These are phyloP conservation scores for Heterococcus sp. DNA, from an alignment of 108 stramenopile genomes.

Conservation along the genomic window DNA sequence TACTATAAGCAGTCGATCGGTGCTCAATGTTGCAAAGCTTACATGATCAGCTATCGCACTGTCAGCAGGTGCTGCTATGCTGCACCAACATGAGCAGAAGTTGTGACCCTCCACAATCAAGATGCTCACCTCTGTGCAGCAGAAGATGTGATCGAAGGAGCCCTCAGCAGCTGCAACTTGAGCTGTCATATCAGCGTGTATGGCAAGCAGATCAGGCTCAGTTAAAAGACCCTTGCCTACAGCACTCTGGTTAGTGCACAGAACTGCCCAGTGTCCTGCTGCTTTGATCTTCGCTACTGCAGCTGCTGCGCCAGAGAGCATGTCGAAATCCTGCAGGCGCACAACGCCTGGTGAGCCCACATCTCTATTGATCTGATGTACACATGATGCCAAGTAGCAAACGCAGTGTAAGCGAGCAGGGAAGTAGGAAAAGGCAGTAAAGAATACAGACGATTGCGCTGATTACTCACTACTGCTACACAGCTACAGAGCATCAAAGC, in stretches of 20 bases:
- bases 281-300: neutral
- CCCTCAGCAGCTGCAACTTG: neutral
- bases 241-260: neutral
- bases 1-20: too few relatives aligned
- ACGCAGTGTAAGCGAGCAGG: too few relatives aligned
- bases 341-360: neutral
- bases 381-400: too few relatives aligned
- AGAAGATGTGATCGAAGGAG: neutral
- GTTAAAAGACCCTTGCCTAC: neutral
- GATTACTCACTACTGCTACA: too few relatives aligned
- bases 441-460: too few relatives aligned
- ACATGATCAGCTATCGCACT: neutral
- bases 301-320: neutral
- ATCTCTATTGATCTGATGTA: too few relatives aligned
- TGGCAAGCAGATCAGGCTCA: neutral
- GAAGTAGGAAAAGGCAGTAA: too few relatives aligned
- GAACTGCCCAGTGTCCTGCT: neutral
- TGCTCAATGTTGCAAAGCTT: too few relatives aligned
- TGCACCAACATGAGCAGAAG: neutral
- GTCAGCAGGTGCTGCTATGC: neutral
- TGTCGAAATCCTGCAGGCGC: neutral
- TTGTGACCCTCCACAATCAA: neutral
- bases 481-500: too few relatives aligned
- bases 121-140: neutral
- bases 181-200: neutral